Percentiles rank a stretch among this genome's conserved stretches.
Evolutionary conservation across 495 filamentous ascomycete genomes (phyloP).

Genomic region (Podospora bellae-mahoneyi): DNA sequence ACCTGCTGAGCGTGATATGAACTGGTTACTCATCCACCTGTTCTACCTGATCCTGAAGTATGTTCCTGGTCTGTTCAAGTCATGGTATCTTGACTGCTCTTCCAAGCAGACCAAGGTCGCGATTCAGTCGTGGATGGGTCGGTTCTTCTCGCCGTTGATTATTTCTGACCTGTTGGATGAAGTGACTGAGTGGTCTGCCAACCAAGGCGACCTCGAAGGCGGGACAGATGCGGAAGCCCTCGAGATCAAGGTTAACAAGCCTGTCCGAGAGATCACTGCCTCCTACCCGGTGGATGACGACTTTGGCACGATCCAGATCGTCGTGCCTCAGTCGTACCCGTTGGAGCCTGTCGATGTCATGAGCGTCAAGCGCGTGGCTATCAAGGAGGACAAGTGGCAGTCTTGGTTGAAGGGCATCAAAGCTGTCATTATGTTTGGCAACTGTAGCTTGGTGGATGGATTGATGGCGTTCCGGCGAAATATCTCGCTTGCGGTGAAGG

Average conservation of each 20-base stretch:
- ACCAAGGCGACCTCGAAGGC: conserved; percentile 41
- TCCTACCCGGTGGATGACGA: conserved; percentile 86
- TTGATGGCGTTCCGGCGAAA: conserved; percentile 78
- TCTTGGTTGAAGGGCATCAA: conserved; percentile 81
- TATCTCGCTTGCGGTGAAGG: conserved; percentile 80
- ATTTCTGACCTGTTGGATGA: conserved; percentile 66
- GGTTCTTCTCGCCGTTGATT: conserved; percentile 78
- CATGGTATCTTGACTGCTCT: conserved; percentile 78
- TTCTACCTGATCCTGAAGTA: conserved; percentile 78
- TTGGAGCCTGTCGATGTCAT: conserved; percentile 72
- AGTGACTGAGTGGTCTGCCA: conserved; percentile 66
- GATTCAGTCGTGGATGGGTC: conserved; percentile 77
- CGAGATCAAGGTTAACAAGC: conserved; percentile 64
- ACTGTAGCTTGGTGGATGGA: conserved; percentile 79
- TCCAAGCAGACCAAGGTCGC: conserved; percentile 72
- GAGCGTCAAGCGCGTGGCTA: conserved; percentile 74
- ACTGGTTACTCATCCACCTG: conserved; percentile 80
- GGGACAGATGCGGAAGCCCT: conserved; percentile 68
- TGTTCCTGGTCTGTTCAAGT: conserved; percentile 71
- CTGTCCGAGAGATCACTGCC: conserved; percentile 70
- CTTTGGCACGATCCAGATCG: conserved; percentile 70
- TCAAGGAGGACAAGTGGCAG: conserved; percentile 87
- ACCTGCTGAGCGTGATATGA: conserved; percentile 60
- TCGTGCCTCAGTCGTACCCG: conserved; percentile 75
- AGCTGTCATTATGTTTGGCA: conserved; percentile 87